Evolutionary conservation across 2,329 filamentous ascomycete species (phyloP), one percentile per base, ranked within the genome.

Genomic region (Furcasterigmium sp.): DNA sequence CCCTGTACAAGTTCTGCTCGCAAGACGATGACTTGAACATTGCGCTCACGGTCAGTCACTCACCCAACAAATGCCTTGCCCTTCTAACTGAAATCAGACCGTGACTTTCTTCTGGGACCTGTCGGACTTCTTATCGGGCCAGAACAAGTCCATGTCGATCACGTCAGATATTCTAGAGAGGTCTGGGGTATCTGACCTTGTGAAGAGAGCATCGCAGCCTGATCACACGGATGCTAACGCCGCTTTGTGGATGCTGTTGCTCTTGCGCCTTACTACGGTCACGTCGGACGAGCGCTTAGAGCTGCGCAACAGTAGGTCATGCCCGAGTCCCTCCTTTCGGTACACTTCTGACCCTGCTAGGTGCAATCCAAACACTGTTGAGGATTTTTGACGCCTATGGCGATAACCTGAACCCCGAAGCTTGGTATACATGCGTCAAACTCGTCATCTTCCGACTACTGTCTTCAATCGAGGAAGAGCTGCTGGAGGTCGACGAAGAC

Each of bases 21-120:
- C 93, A 98, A 61, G 77, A 84, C 50, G 87, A 95, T 52, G 93
- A 98, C 57, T 74, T 98, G 29, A 98, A 98, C 53, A 94, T 97
- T 56, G 91, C 91, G 0, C 72, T 98, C 20, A 97, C 93, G 26
- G 85, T 87, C 70, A 63, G 78, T 61, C n/a, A n/a, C 14, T 1
- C 29, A 39, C 13, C 17, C 28, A 26, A 11, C 23, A n/a, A 30
- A 7, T 14, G 28, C 30, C n/a, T 34, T 32, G 29, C 15, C 7
- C 17, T 41, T 20, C 52, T 52, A 41, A 56, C 14, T 5, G 29
- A 21, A 26, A 38, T 18, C 21, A 88, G 80, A 93, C 91, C 1
- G 87, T 95, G 8, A 95, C 91, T 0, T 93, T 95, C 58, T 95
- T 95, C 61, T 96, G 91, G 89, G 91, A 91, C 42, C 78, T 96